These are phyloP conservation scores for Termitomyces sp. DNA, from an alignment of 768 basidiomycete species.

Conservation along the genomic window DNA sequence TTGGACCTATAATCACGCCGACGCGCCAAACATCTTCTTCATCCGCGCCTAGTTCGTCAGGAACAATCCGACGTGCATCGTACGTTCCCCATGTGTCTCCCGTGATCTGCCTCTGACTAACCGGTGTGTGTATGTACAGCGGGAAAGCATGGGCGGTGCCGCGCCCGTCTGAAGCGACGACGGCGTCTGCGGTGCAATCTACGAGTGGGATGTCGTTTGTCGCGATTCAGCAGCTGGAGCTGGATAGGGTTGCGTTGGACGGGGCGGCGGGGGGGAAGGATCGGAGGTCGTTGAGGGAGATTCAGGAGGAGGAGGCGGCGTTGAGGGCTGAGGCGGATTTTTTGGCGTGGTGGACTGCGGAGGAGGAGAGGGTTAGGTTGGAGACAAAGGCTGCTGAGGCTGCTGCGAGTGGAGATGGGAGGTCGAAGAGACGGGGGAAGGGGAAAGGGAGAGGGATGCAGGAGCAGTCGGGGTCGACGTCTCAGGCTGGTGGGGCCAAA, in stretches of 20 bases:
- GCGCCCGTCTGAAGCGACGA: background rate
- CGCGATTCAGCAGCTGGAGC: constrained; percentile 82
- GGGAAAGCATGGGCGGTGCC: constrained; percentile 58
- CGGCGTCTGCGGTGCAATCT: constrained; percentile 28
- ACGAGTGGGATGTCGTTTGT: constrained; percentile 58
- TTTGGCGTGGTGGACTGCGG: constrained; percentile 84
- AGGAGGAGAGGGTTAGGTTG: constrained; percentile 66
- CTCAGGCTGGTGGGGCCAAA: background rate
- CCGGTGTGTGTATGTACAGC: constrained; percentile 16
- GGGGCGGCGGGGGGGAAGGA: constrained; percentile 36
- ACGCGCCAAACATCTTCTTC: constrained; percentile 38
- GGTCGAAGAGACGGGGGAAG: background rate
- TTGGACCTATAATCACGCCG: constrained; percentile 69
- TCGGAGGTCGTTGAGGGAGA: constrained; percentile 70
- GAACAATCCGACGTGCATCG: constrained; percentile 39
- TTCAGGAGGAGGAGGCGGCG: constrained; percentile 80
- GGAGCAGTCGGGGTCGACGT: background rate
- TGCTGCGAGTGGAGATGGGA: background rate
- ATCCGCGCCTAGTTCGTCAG: constrained; percentile 12
- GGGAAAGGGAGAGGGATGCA: background rate
- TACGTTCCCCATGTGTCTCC: constrained; percentile 29
- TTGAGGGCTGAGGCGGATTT: constrained; percentile 75
- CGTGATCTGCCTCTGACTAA: background rate
- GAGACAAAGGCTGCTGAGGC: constrained; percentile 28
- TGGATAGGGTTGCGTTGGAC: constrained; percentile 39